phyloP scores from a whole-genome alignment of 805 yeast genomes.

The Ogataea polymorpha region DNA sequence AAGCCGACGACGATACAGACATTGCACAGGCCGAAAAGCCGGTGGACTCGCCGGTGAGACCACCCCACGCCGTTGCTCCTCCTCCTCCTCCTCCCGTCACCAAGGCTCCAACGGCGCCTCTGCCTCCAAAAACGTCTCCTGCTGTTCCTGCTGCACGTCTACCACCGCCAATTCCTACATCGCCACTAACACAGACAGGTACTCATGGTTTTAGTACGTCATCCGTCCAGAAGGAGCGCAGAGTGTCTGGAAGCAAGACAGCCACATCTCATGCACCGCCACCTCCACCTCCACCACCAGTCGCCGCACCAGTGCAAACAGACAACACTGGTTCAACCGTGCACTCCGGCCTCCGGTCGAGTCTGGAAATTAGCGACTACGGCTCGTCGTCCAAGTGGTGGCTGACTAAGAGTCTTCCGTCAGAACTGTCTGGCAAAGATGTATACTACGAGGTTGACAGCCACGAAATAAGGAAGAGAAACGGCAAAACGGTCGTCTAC shows the following conservation, averaged over 20 bases:
- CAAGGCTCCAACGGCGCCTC: conserved; percentile 14
- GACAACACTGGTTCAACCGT: conserved; percentile 21
- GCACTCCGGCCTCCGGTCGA: conserved; percentile 10
- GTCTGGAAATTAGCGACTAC: conserved; percentile 22
- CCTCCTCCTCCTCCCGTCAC: conserved; percentile 19
- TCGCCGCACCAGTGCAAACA: conserved; percentile 6
- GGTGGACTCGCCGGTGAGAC: conserved; percentile 3
- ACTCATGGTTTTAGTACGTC: conserved; percentile 23
- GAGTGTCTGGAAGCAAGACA: conserved; percentile 13
- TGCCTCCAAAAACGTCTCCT: conserved; percentile 11
- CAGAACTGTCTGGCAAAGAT: conserved; percentile 42
- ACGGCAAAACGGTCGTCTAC: conserved; percentile 44
- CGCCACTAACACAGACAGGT: conserved; percentile 20
- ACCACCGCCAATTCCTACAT: conserved; percentile 10
- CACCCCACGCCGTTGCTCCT: conserved; percentile 13
- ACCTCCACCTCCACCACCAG: conserved; percentile 21
- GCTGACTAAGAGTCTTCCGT: conserved; percentile 58
- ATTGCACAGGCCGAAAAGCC: conserved; percentile 17
- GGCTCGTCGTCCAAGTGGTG: conserved; percentile 54
- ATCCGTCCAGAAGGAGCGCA: conserved; percentile 22
- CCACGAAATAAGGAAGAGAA: conserved; percentile 51
- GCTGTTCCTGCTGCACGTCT: conserved; percentile 19
- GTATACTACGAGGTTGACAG: conserved; percentile 66
- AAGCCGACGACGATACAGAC: conserved; percentile 60
- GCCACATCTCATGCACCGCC: conserved; percentile 13